These are phyloP conservation scores for Biscutella auriculata DNA, from an alignment of 441 rosid genomes.

Conservation along the genomic window DNA sequence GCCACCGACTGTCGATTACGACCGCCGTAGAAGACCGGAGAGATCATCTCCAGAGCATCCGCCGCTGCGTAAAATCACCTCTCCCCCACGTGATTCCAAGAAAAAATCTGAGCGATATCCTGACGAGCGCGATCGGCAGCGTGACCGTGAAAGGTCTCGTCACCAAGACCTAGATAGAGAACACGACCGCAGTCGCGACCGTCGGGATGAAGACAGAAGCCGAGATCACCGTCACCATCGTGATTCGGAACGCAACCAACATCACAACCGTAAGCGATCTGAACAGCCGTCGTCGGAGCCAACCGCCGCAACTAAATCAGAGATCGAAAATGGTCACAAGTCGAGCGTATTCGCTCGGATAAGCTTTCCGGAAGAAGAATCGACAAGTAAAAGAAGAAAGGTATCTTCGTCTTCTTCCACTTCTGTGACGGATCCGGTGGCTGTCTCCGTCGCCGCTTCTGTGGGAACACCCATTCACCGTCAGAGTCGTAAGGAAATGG, in stretches of 20 bases:
- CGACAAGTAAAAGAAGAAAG: constrained; percentile 44
- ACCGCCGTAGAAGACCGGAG: constrained; percentile 19
- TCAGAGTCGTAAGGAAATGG: constrained; percentile 18
- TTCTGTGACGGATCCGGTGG: constrained; percentile 2
- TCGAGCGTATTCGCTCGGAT: constrained; percentile 87
- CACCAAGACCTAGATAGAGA: constrained; percentile 33
- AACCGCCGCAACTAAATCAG: constrained; percentile 15
- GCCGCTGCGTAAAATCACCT: constrained; percentile 26
- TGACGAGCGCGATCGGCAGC: constrained; percentile 27
- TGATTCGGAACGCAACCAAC: constrained; percentile 25
- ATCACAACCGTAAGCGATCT: constrained; percentile 26
- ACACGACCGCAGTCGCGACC: constrained; percentile 27
- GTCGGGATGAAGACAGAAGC: constrained; percentile 23
- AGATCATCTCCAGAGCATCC: constrained; percentile 15
- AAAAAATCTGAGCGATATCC: constrained; percentile 48
- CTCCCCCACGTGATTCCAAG: constrained; percentile 37
- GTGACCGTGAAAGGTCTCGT: constrained; percentile 22
- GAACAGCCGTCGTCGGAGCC: constrained; percentile 28
- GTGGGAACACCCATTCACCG: constrained; percentile 9
- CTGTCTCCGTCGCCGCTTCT: not conserved
- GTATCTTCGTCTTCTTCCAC: constrained; percentile 24
- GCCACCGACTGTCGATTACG: constrained; percentile 9
- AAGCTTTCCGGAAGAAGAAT: constrained; percentile 69
- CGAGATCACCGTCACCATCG: constrained; percentile 18
- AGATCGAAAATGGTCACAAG: constrained; percentile 39